A percentile compares a stretch with the other conserved stretches of the same genome.
phyloP scores from a whole-genome alignment of 495 filamentous ascomycete species.

The Aspergillus conjunctus region DNA sequence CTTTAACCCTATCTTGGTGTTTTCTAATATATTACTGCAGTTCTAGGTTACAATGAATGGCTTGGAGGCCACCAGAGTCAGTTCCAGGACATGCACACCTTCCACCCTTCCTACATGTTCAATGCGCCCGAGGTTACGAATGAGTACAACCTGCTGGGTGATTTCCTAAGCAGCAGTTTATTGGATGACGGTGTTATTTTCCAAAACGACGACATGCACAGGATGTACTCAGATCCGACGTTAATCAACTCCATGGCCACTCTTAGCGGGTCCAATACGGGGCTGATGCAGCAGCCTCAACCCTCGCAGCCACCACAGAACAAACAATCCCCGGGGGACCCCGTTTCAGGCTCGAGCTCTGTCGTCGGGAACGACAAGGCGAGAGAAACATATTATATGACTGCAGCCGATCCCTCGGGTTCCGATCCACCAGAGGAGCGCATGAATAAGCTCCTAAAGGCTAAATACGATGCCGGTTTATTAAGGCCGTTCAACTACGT shows the following conservation, averaged over 20 bases:
- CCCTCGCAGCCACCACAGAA: slow-evolving; percentile 41
- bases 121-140: slow-evolving; percentile 89
- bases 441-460: slow-evolving; percentile 91
- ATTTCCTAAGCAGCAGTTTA: slow-evolving; percentile 88
- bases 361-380: slow-evolving; percentile 74
- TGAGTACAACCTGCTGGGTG: slow-evolving; percentile 94
- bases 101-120: slow-evolving; percentile 94
- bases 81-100: slow-evolving; percentile 91
- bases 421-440: slow-evolving; percentile 90
- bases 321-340: slow-evolving; percentile 52
- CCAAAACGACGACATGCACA: slow-evolving; percentile 61
- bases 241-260: slow-evolving; percentile 54
- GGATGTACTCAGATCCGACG: slow-evolving; percentile 57
- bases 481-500: slow-evolving; percentile 98
- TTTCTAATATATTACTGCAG: slow-evolving; percentile 46
- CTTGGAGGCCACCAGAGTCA: slow-evolving; percentile 68
- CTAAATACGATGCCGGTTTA: slow-evolving; percentile 93
- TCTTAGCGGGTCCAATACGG: slow-evolving; percentile 34
- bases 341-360: slow-evolving; percentile 61
- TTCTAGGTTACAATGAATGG: slow-evolving; percentile 69
- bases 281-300: slow-evolving; percentile 41
- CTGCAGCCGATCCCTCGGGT: slow-evolving; percentile 90
- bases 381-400: slow-evolving; percentile 90
- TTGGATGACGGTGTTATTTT: slow-evolving; percentile 75
- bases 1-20: slow-evolving; percentile 7